Evolutionary conservation across 2,329 filamentous ascomycete species (phyloP).

Genomic region (Leptographium lundbergii): DNA sequence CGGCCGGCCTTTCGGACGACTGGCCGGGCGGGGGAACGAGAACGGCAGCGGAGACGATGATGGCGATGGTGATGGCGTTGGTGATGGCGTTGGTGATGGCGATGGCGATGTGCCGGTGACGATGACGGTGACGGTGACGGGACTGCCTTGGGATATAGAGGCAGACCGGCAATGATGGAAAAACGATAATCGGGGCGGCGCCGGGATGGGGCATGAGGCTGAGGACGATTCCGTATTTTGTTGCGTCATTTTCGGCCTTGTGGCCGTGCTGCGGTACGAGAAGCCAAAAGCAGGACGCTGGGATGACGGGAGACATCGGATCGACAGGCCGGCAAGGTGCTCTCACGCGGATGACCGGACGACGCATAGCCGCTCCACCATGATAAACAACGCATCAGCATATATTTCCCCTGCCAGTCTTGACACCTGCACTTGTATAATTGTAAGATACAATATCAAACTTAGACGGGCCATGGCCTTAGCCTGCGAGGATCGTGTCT

Average conservation of each 20-base stretch:
- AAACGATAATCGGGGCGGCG: slow-evolving; percentile 1
- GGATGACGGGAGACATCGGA: not conserved
- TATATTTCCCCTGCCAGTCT: slow-evolving; percentile 29
- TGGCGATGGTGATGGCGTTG: not conserved
- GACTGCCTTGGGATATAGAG: not conserved
- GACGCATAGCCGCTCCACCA: not conserved
- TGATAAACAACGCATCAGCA: slow-evolving; percentile 20
- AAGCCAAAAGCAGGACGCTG: not conserved
- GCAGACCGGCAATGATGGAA: not conserved
- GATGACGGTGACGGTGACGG: not conserved
- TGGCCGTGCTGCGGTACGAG: not conserved
- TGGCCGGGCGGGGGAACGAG: not conserved
- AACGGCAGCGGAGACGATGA: not conserved
- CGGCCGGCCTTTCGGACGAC: not conserved
- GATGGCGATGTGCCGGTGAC: no score
- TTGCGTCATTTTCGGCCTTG: not conserved
- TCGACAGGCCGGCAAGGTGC: not conserved
- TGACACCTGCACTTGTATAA: slow-evolving; percentile 27
- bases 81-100: no score
- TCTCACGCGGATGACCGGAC: not conserved
- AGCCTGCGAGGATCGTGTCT: not conserved
- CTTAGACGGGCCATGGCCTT: slow-evolving; percentile 27
- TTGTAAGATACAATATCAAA: slow-evolving; percentile 35
- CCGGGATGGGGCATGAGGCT: not conserved
- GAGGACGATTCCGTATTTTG: not conserved